Evolutionary conservation across 768 basidiomycete genomes (phyloP).

Genomic region (Lactarius sp.): DNA sequence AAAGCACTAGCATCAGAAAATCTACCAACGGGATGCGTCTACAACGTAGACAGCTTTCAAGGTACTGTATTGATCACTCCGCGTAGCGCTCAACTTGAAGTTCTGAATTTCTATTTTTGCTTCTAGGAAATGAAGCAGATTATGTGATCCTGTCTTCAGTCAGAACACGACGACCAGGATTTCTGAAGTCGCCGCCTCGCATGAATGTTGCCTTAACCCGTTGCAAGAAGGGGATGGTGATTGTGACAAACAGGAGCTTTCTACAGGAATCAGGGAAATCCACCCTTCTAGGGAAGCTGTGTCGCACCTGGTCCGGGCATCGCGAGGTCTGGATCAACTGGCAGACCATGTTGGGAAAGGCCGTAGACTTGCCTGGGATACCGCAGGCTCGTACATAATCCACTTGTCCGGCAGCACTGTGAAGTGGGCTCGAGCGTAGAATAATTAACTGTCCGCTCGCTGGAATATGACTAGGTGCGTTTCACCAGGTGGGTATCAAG

Average conservation of each 20-base stretch:
- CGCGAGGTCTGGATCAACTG: conserved; percentile 33
- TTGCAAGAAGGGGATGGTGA: conserved; percentile 42
- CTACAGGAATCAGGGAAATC: conserved; percentile 30
- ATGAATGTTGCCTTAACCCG: conserved; percentile 43
- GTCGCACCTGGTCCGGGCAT: conserved; percentile 29
- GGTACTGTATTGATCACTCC: background rate
- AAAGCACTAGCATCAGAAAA: conserved; percentile 33
- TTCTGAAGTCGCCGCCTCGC: conserved; percentile 41
- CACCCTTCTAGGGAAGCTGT: conserved; percentile 42
- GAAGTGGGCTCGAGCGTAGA: no score
- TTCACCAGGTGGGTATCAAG: no score
- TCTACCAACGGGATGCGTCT: conserved; percentile 31
- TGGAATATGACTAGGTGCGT: no score
- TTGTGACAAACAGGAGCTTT: conserved; percentile 44
- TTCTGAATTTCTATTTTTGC: background rate
- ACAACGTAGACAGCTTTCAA: conserved; percentile 18
- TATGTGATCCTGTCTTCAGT: conserved; percentile 50
- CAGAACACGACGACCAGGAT: conserved; percentile 42
- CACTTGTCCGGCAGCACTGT: no score
- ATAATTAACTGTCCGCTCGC: no score
- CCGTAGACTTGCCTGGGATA: no score
- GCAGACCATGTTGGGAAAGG: background rate
- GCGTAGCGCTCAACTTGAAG: background rate
- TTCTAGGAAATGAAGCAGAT: conserved; percentile 46
- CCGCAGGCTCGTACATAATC: no score